Percentiles rank a stretch among this genome's conserved stretches.
Conservation (phyloP, 257 asterid genomes). For the Paraleonurus japonicus region DNA sequence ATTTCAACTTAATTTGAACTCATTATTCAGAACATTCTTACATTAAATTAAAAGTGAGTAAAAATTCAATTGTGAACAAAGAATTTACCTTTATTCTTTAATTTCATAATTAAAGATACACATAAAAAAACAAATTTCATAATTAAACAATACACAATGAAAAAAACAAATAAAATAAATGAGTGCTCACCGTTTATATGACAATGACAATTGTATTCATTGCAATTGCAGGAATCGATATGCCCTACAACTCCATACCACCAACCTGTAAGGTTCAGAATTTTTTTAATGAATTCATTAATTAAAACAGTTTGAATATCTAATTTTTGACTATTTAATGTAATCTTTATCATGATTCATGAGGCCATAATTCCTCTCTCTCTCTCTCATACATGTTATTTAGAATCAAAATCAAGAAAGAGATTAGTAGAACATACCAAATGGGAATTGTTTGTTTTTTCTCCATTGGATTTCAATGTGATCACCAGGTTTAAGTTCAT, state of each 20-base stretch:
- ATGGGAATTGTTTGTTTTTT: conserved; percentile 68
- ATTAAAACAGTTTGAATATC: conserved; percentile 31
- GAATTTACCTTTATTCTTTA: too few species aligned
- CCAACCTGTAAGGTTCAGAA: conserved; percentile 69
- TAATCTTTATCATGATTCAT: background rate
- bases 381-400: too few species aligned
- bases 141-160: too few species aligned
- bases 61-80: too few species aligned
- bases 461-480: conserved; percentile 98
- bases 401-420: background rate
- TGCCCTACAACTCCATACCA: conserved; percentile 99
- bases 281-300: conserved; percentile 35
- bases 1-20: too few species aligned
- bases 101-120: too few species aligned
- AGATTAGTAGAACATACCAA: conserved; percentile 45
- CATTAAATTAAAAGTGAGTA: too few species aligned
- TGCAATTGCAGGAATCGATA: conserved; percentile 62
- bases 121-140: too few species aligned
- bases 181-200: conserved; percentile 51
- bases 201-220: conserved; percentile 60
- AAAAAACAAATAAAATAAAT: too few species aligned
- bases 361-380: conserved; percentile 19
- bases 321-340: conserved; percentile 11
- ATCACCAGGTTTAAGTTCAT: conserved; percentile 74
- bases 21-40: too few species aligned